phyloP scores from a whole-genome alignment of 495 filamentous ascomycete species.

The Xylaria castorea region DNA sequence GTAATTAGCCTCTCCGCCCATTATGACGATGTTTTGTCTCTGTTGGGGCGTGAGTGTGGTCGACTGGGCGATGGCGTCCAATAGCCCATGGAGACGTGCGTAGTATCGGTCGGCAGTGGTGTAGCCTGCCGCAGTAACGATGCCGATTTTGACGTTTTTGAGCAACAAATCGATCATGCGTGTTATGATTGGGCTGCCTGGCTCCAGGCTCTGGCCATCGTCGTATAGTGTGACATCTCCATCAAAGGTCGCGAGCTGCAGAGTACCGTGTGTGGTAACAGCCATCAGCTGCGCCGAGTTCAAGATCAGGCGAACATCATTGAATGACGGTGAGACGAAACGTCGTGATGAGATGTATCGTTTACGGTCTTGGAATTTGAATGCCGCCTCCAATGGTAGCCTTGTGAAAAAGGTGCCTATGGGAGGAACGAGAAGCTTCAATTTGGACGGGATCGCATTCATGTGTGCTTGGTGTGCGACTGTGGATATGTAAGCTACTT shows the following conservation, averaged over 20 bases:
- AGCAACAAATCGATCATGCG: slow-evolving; percentile 70
- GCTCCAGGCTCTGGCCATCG: slow-evolving; percentile 79
- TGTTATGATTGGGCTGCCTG: slow-evolving; percentile 76
- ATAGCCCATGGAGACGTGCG: slow-evolving; percentile 79
- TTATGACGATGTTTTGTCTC: slow-evolving; percentile 80
- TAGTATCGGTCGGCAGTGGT: slow-evolving; percentile 86
- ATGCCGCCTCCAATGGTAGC: slow-evolving; percentile 83
- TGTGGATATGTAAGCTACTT: slow-evolving; percentile 38
- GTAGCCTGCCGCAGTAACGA: slow-evolving; percentile 97
- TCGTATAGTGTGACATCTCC: slow-evolving; percentile 98
- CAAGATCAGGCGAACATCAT: slow-evolving; percentile 89
- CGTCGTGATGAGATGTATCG: slow-evolving; percentile 89
- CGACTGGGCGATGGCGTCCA: slow-evolving; percentile 78
- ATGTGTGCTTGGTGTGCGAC: slow-evolving; percentile 72
- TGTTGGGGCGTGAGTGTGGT: slow-evolving; percentile 63
- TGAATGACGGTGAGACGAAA: slow-evolving; percentile 97
- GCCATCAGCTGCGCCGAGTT: slow-evolving; percentile 95
- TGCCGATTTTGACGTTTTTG: slow-evolving; percentile 78
- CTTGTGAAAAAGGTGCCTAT: slow-evolving; percentile 93
- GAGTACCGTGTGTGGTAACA: slow-evolving; percentile 68
- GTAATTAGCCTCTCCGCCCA: slow-evolving; percentile 88
- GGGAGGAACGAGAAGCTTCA: slow-evolving; percentile 88
- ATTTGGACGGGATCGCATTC: slow-evolving; percentile 76
- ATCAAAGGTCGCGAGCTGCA: slow-evolving; percentile 92
- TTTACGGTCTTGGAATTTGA: slow-evolving; percentile 83